These are phyloP conservation scores for Hippophae tibetana DNA, from an alignment of 306 rosid genomes.

Conservation along the genomic window DNA sequence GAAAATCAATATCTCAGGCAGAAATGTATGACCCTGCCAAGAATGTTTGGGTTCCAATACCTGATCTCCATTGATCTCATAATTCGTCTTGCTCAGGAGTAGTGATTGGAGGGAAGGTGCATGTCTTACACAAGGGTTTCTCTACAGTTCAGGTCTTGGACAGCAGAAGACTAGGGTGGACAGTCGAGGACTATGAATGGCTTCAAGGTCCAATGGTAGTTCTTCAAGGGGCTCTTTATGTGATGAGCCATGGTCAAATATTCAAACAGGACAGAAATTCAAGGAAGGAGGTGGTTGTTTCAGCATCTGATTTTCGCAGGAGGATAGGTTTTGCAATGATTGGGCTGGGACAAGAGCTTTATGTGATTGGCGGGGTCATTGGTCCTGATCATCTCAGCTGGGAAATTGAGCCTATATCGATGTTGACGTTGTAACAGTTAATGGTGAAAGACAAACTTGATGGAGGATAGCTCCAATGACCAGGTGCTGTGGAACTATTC, in stretches of 20 bases:
- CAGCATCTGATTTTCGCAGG: constrained; percentile 69
- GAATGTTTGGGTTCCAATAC: constrained; percentile 71
- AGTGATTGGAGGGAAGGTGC: constrained; percentile 70
- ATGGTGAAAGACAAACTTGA: constrained; percentile 82
- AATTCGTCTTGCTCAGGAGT: constrained; percentile 89
- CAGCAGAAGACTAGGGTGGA: constrained; percentile 59
- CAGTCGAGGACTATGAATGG: constrained; percentile 68
- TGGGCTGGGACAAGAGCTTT: constrained; percentile 60
- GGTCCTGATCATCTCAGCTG: constrained; percentile 74
- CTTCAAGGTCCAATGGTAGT: constrained; percentile 89
- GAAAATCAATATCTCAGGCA: constrained; percentile 87
- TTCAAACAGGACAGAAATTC: constrained; percentile 19
- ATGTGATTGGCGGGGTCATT: constrained; percentile 78
- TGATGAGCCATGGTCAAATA: constrained; percentile 58
- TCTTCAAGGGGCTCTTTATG: constrained; percentile 60
- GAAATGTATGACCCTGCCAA: constrained; percentile 86
- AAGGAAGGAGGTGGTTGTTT: constrained; percentile 40
- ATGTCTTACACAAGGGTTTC: constrained; percentile 87
- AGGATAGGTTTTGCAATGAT: constrained; percentile 86
- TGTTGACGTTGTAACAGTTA: constrained; percentile 67
- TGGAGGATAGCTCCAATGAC: constrained; percentile 79
- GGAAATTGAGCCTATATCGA: constrained; percentile 70
- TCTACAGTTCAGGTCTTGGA: constrained; percentile 79
- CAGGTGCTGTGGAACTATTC: constrained; percentile 73
- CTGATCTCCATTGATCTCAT: constrained; percentile 81